Evolutionary conservation across 1,139 yeast genomes (phyloP).

Genomic region (Lodderomyces margitis): DNA sequence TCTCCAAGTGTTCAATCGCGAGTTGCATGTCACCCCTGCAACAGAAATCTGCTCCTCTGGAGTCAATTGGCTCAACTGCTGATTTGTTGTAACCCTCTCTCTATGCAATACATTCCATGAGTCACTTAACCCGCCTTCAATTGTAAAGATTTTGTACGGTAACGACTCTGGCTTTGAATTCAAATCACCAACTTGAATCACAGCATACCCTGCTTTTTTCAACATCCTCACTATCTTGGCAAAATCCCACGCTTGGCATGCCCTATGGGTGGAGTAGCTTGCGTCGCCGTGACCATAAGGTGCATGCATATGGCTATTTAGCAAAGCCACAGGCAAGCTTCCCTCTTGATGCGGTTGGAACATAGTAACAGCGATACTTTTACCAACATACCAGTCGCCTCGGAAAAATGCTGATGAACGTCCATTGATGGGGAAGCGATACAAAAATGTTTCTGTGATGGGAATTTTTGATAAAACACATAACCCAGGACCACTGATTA

Average conservation of each 20-base stretch:
- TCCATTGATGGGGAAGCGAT: slow-evolving; percentile 89
- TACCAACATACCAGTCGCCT: slow-evolving; percentile 98
- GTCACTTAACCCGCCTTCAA: slow-evolving; percentile 69
- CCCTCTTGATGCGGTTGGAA: slow-evolving; percentile 50
- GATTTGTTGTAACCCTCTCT: slow-evolving; percentile 27
- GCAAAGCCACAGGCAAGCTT: slow-evolving; percentile 63
- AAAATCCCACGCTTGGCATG: slow-evolving; percentile 97
- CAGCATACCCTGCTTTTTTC: slow-evolving; percentile 74
- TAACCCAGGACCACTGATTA: slow-evolving; percentile 89
- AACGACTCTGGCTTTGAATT: slow-evolving; percentile 86
- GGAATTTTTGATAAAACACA: slow-evolving; percentile 84
- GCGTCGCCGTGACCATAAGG: slow-evolving; percentile 92
- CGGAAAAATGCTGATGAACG: slow-evolving; percentile 89
- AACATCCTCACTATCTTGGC: slow-evolving; percentile 63
- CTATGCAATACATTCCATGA: slow-evolving; percentile 73
- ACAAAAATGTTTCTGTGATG: slow-evolving; percentile 71
- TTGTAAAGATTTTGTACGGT: slow-evolving; percentile 71
- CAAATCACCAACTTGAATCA: slow-evolving; percentile 88
- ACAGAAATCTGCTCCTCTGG: slow-evolving; percentile 65
- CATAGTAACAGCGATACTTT: slow-evolving; percentile 76
- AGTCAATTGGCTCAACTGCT: slow-evolving; percentile 47
- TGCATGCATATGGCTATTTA: slow-evolving; percentile 97
- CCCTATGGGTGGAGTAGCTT: slow-evolving; percentile 83
- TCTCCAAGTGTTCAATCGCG: slow-evolving; percentile 85
- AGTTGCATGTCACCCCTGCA: slow-evolving; percentile 92